A percentile compares a stretch with the other conserved stretches of the same genome.
These are phyloP conservation scores for Termitomyces sp. DNA, from an alignment of 768 basidiomycete species.

Conservation along the genomic window DNA sequence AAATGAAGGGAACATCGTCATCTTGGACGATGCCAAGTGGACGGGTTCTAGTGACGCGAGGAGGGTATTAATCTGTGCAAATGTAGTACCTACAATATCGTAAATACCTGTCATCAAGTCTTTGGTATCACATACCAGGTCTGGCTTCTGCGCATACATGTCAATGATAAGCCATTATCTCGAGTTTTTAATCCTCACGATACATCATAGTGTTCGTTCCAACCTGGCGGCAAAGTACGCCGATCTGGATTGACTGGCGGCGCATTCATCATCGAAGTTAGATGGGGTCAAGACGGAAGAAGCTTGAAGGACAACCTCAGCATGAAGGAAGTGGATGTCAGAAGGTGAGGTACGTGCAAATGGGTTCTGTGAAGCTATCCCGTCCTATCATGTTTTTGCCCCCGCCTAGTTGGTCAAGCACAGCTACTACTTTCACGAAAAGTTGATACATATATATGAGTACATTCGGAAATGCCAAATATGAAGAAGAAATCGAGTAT, in stretches of 20 bases:
- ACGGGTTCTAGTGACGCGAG: constrained; percentile 8
- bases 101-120: not conserved
- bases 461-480: no score
- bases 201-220: constrained; percentile 16
- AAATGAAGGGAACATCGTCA: not conserved
- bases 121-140: constrained; percentile 2
- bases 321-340: no score
- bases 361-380: no score
- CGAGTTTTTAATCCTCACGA: constrained; percentile 7
- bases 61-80: constrained; percentile 8
- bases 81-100: constrained; percentile 14
- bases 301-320: no score
- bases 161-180: not conserved
- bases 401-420: no score
- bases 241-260: constrained; percentile 13
- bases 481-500: not conserved
- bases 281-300: no score
- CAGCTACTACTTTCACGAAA: no score
- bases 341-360: no score
- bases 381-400: no score
- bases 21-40: constrained; percentile 9
- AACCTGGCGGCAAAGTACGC: constrained; percentile 14
- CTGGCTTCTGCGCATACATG: not conserved
- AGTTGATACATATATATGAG: no score
- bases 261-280: constrained; percentile 1